Base-by-base conservation (phyloP, 768 basidiomycete genomes). In the Xerocomellus intermedius region DNA sequence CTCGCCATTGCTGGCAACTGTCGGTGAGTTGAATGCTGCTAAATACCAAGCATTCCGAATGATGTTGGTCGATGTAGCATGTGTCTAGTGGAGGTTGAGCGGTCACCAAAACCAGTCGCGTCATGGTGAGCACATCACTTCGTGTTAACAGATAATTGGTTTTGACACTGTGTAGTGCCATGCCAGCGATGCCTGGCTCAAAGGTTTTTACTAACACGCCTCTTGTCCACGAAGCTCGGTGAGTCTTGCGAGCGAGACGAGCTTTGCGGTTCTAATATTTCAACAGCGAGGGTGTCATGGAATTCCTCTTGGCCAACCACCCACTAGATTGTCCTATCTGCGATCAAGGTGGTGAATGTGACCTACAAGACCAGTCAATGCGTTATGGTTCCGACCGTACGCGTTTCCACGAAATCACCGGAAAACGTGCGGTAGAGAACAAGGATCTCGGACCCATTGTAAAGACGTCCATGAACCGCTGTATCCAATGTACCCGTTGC, bases 401-500 rank as follows among this genome's bases (percentile, higher is more conserved):
- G 1, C 88, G 97, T 42, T 98, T 98, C 84, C 97, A 98, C 76
- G 97, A 99, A 75, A 92, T 98, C 47, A 84, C 92, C 3, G 97
- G 97, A 62, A 98, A 98, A 74, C 93, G 97, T 51, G 97, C 97
- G 0, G 91, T 96, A 17, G 96, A 98, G 75, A 89, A 99, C 81
- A 99, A 99, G 78, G 89, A 98, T 69, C 82, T 99, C 26, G 97
- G 97, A 1, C 97, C 97, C 8, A 83, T 99, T 42, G 94, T 99
- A 70, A 98, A 98, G 80, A 98, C 96, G 2, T 91, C 88, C 55
- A 98, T 98, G 96, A 97, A 92, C 74, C 86, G 97, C 37, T 98
- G 97, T 76, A 98, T 99, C 64, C 97, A 99, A 73, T 99, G 97
- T 76, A 99, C 97, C 5, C 93, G 97, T 55, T 99, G 97, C 73